Percentiles rank a stretch among this genome's conserved stretches.
These are phyloP conservation scores for Eucalyptus grandis DNA, from an alignment of 345 rosid species.

Conservation along the genomic window DNA sequence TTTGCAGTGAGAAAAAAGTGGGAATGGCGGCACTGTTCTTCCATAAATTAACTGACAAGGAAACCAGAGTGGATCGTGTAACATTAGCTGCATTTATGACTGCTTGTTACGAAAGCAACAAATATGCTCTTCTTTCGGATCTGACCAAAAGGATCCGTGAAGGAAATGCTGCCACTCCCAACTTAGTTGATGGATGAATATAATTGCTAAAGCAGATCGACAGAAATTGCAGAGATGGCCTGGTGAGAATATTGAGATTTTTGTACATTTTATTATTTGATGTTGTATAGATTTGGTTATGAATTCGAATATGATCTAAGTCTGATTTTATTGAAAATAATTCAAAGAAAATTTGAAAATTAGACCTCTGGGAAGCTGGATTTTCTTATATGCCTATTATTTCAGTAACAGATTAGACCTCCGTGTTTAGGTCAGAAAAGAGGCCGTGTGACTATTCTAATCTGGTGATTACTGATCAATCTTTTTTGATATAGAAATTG, in stretches of 20 bases:
- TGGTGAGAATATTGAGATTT: background rate
- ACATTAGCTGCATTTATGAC: conserved; percentile 61
- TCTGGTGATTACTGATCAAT: background rate
- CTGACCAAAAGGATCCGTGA: conserved; percentile 41
- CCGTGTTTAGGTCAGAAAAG: background rate
- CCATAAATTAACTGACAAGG: conserved; percentile 52
- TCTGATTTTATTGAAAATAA: background rate
- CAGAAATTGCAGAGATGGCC: background rate
- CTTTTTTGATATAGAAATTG: background rate
- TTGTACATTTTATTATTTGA: background rate
- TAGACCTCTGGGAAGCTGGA: background rate
- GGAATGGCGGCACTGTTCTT: conserved; percentile 76
- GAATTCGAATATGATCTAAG: background rate
- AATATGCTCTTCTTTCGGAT: conserved; percentile 61
- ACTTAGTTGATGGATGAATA: background rate
- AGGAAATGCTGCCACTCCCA: background rate
- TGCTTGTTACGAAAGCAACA: conserved; percentile 68
- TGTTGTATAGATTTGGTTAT: background rate
- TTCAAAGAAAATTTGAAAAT: background rate
- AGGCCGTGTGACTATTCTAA: background rate
- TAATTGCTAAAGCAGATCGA: background rate
- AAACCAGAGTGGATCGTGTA: conserved; percentile 36
- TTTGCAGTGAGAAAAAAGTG: conserved; percentile 72
- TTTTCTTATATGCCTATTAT: background rate
- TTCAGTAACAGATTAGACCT: background rate